Evolutionary conservation across 768 basidiomycete species (phyloP).

Genomic region (Termitomyces heimii): DNA sequence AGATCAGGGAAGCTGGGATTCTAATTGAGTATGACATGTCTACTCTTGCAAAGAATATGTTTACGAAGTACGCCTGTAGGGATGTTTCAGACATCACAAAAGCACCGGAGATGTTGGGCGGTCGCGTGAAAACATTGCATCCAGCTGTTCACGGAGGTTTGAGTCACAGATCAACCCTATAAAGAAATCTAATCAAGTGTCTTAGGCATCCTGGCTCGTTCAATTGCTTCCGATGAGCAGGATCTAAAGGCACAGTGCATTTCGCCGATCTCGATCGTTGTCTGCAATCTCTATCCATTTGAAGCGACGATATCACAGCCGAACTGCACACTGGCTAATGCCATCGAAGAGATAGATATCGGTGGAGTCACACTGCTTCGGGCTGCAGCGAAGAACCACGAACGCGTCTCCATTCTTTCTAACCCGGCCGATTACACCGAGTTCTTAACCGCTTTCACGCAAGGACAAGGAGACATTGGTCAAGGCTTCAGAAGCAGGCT

Average conservation of each 20-base stretch:
- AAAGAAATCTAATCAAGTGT: slow-evolving; percentile 5
- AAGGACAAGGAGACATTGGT: slow-evolving; percentile 70
- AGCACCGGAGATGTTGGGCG: slow-evolving; percentile 98
- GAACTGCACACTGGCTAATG: slow-evolving; percentile 83
- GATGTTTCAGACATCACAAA: slow-evolving; percentile 98
- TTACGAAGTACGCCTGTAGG: slow-evolving; percentile 32
- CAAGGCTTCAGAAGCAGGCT: slow-evolving; percentile 68
- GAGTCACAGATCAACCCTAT: neutral
- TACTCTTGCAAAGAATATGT: neutral
- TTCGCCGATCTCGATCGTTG: slow-evolving; percentile 91
- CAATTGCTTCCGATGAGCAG: slow-evolving; percentile 83
- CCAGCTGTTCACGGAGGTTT: slow-evolving; percentile 96
- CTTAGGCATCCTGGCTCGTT: slow-evolving; percentile 88
- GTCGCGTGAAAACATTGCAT: slow-evolving; percentile 96
- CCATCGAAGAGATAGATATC: slow-evolving; percentile 98
- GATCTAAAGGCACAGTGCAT: slow-evolving; percentile 84
- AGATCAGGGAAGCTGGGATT: slow-evolving; percentile 90
- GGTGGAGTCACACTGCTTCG: slow-evolving; percentile 97
- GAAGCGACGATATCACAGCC: slow-evolving; percentile 85
- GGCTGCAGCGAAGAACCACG: slow-evolving; percentile 98
- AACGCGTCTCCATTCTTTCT: slow-evolving; percentile 82
- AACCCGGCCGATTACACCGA: slow-evolving; percentile 83
- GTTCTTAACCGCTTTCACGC: slow-evolving; percentile 74
- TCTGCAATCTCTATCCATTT: slow-evolving; percentile 99
- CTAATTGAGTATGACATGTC: slow-evolving; percentile 67